phyloP scores from a whole-genome alignment of 441 rosid species.

The Biscutella laevigata region DNA sequence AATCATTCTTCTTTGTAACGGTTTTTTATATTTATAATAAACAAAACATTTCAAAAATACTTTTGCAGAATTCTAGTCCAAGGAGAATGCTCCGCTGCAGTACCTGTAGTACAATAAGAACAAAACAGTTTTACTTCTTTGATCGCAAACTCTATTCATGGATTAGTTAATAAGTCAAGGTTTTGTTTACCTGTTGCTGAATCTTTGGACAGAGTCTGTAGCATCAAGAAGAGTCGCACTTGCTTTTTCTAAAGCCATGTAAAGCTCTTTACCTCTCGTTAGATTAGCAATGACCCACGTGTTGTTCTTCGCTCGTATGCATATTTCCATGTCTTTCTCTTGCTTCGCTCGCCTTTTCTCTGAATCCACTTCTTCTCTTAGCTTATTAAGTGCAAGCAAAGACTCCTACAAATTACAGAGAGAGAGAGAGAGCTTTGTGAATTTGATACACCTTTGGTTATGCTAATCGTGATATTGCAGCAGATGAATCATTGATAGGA shows the following conservation, averaged over 20 bases:
- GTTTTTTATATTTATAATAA: neutral
- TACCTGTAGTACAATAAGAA: too few species aligned
- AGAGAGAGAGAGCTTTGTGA: neutral
- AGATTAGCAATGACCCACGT: conserved; percentile 71
- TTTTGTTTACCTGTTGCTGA: conserved; percentile 76
- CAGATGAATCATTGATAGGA: conserved; percentile 32
- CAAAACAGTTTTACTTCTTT: too few species aligned
- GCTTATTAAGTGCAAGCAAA: conserved; percentile 62
- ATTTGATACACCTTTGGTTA: neutral
- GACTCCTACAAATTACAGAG: conserved; percentile 67
- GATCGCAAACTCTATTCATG: neutral
- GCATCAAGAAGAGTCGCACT: conserved; percentile 86
- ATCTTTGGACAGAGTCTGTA: conserved; percentile 79
- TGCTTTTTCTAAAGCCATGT: conserved; percentile 86
- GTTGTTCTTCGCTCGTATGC: conserved; percentile 68
- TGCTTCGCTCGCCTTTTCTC: conserved; percentile 54
- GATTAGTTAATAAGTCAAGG: neutral
- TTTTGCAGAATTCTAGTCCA: conserved; percentile 17
- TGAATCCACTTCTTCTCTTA: conserved; percentile 77
- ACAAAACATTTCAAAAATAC: neutral
- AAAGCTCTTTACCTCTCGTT: conserved; percentile 74
- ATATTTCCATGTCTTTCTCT: conserved; percentile 74
- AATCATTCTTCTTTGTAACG: neutral
- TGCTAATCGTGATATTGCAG: neutral
- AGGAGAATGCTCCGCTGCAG: conserved; percentile 22